Base-by-base conservation (phyloP, 2,329 filamentous ascomycete genomes). In the Colletotrichum spaethianum region DNA sequence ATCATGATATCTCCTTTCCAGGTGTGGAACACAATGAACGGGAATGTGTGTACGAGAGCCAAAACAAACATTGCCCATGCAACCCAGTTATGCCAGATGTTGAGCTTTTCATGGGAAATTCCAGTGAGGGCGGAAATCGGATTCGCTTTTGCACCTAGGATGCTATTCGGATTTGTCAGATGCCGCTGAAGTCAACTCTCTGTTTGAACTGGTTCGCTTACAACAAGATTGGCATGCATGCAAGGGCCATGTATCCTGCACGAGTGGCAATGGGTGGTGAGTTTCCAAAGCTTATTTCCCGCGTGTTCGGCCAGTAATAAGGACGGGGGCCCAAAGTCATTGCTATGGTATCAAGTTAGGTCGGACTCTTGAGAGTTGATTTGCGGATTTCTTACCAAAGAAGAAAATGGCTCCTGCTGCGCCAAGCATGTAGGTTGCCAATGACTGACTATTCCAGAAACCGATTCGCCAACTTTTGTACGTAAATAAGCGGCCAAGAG, bases 21-120 rank as follows among this genome's bases (percentile, higher is more conserved):
- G 28, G 86, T 81, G 73, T 89, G 82, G 73, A 83, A 87, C 1
- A 91, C 80, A 67, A 91, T 86, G 75, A 89, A 91, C 0, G 89
- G 89, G 61, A 91, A 90, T 0, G 88, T 90, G 75, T 91, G 89
- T 7, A 91, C 74, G 4, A 91, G 79, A 0, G 88, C 87, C 0
- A 90, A 81, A 23, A 86, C 80, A 68, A 90, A 89, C 82, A 90
- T 88, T 40, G 86, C 87, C 78, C 87, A 89, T 55, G 84, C 83
- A 4, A 85, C 82, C 86, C 86, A 89, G 60, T 84, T 83, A 75
- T 90, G 88, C 76, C 87, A 88, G n/a, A 88, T 78, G 67, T 89
- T 87, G 1, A 91, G 82, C 67, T 86, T 87, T 75, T 91, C 89
- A 69, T 90, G 88, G 0, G 87, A 84, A 14, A 90, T 81, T 0